Base-by-base conservation (phyloP, 2,329 filamentous ascomycete species). In the Paraconiothyrium sp. region DNA sequence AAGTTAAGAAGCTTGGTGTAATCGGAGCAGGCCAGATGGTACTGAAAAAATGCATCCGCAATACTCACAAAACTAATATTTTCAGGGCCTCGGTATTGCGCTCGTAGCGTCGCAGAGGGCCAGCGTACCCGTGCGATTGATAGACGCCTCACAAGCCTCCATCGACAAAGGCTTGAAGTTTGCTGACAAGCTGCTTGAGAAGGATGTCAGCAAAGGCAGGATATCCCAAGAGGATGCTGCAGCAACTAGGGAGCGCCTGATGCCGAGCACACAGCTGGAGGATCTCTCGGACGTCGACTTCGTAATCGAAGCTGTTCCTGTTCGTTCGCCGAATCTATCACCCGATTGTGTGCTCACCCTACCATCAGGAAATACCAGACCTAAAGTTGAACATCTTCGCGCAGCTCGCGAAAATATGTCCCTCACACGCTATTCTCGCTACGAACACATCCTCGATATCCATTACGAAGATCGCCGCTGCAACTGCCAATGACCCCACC, bases 401-500 rank as follows among this genome's bases (percentile, higher is more conserved):
- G 67, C 86, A 90, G 73, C 86, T 99, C 11, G 93, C 94, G 7
- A 83, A 91, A 71, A 89, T 97, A 69, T 94, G 92, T 69, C 90
- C 93, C 11, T 84, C 89, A 56, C 93, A 98, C 76, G 89, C 95
- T 61, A 92, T 99, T 71, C 87, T 99, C 39, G 94, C 95, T 5
- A 99, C 95, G 65, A 99, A 99, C 83, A 99, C 95, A 7, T 97
- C 93, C n/a, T 97, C 93, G 64, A 99, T 99, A 77, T 94, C 92
- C 63, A 97, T 99, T 78, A 99, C 95, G 47, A 91, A 91, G 75
- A 97, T 99, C 72, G 95, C 95, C 22, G 94, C 95, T 3, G 88
- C 94, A 10, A 94, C 94, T 0, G 91, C 89, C 30, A 84, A 84
- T 59, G 88, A 97, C 75, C 90, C 93, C 0, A 94, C 83, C 20